Evolutionary conservation across 129 eudicot species (phyloP).

Genomic region (Lactuca sativa): DNA sequence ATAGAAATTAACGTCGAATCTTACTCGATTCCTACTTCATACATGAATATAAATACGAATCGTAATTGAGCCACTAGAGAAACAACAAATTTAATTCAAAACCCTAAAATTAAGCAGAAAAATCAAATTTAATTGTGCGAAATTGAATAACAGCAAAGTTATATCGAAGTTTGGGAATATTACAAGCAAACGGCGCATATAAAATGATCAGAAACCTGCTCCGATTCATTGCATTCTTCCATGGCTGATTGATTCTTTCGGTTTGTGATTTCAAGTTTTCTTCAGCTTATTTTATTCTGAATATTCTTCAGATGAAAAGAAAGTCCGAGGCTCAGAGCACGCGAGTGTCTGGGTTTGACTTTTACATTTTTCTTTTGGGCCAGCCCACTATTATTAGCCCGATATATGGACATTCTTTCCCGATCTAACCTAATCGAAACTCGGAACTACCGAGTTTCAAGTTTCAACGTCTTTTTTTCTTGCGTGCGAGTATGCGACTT

Average conservation of each 20-base stretch:
- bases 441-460: too few species aligned
- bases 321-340: neutral
- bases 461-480: too few species aligned
- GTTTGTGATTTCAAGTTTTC: constrained; percentile 14
- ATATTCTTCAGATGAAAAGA: neutral
- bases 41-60: neutral
- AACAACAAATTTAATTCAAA: constrained; percentile 14
- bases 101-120: constrained; percentile 23
- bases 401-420: too few species aligned
- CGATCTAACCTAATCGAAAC: too few species aligned
- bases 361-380: neutral
- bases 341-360: neutral
- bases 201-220: constrained; percentile 60
- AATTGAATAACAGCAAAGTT: neutral
- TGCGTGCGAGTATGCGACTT: too few species aligned
- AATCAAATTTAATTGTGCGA: neutral
- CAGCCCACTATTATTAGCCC: too few species aligned
- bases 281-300: neutral
- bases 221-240: constrained; percentile 36
- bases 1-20: neutral
- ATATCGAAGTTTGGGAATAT: neutral
- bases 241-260: constrained; percentile 14
- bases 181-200: constrained; percentile 76
- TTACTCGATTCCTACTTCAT: neutral
- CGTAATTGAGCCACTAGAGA: neutral